Evolutionary conservation across 2,329 filamentous ascomycete genomes (phyloP), one percentile per base, ranked within the genome.

Genomic region (Sarocladium strictum): DNA sequence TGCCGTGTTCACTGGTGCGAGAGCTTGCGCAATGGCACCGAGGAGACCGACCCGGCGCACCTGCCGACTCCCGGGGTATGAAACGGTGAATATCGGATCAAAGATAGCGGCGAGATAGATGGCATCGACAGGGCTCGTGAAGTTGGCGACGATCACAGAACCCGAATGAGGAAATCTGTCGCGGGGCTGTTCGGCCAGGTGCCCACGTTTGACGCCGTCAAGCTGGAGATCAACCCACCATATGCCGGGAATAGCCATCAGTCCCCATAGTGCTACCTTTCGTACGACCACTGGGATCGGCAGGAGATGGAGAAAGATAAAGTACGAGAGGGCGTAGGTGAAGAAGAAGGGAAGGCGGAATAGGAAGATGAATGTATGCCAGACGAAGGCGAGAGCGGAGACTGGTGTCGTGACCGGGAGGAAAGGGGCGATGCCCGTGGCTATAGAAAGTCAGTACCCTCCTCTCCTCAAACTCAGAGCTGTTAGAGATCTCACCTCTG

Each of bases 161-260:
- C 88, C 84, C 3, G 86, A 83, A 55, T 87, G 83, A 1, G 94
- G 94, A 17, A 97, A 83, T 38, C 90, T 84, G 57, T 85, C 77
- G 55, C 79, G 75, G 37, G 87, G 85, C 63, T 91, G 85, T 64
- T 87, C 85, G 47, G 87, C 85, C 29, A 96, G 77, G 24, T 87
- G 92, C 73, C 94, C 94, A 73, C 91, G 89, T 72, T 90, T 92
- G 54, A 99, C 94, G 56, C 93, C 93, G 68, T 99, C 94, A 60
- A 99, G 90, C 70, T 97, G 93, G n/a, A 99, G 76, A 71, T 99
- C 94, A 55, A 97, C 86, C 93, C 93, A 97, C 91, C 92, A 97
- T 56, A 99, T 89, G 26, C 94, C 93, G 0, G 92, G 90, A 56
- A 96, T 87, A 35, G 85, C 87, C 62, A 99, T 81, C 60, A 97